Evolutionary conservation across 2,329 filamentous ascomycete species (phyloP).

Genomic region (Fusarium pseudonygamai): DNA sequence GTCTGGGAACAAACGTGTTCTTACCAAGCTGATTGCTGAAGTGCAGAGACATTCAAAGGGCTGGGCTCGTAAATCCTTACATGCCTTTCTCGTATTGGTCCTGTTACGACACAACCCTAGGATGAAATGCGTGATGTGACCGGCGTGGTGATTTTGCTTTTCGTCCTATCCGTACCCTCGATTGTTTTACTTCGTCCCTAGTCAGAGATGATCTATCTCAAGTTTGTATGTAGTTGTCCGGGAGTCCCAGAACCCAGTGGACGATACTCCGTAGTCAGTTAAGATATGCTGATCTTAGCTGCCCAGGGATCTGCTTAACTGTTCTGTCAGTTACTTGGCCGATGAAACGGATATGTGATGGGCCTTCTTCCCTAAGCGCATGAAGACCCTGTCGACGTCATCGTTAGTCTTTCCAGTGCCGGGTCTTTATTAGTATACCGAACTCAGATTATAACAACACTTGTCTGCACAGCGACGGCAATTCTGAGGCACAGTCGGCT

Average conservation of each 20-base stretch:
- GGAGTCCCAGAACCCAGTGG: background rate
- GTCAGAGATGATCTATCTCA: background rate
- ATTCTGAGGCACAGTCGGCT: slow-evolving; percentile 37
- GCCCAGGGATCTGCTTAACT: background rate
- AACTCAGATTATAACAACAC: slow-evolving; percentile 10
- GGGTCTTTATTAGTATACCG: slow-evolving; percentile 16
- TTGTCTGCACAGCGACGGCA: slow-evolving; percentile 12
- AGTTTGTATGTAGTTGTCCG: background rate
- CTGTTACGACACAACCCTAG: background rate
- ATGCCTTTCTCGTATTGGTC: background rate
- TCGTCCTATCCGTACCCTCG: background rate
- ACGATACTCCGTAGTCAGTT: background rate
- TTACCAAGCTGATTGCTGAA: background rate
- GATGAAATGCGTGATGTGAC: slow-evolving; percentile 21
- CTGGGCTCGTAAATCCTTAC: background rate
- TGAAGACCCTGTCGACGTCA: slow-evolving; percentile 21
- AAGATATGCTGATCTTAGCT: background rate
- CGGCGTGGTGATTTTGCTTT: slow-evolving; percentile 9
- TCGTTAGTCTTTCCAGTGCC: slow-evolving; percentile 2
- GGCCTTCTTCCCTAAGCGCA: slow-evolving; percentile 2
- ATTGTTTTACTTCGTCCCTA: background rate
- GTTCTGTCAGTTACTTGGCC: slow-evolving; percentile 13
- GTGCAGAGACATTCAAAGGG: background rate
- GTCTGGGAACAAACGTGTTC: background rate
- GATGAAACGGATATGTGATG: slow-evolving; percentile 15